Evolutionary conservation across 2,329 filamentous ascomycete species (phyloP).

Genomic region (Stagonosporopsis chrysanthemi): DNA sequence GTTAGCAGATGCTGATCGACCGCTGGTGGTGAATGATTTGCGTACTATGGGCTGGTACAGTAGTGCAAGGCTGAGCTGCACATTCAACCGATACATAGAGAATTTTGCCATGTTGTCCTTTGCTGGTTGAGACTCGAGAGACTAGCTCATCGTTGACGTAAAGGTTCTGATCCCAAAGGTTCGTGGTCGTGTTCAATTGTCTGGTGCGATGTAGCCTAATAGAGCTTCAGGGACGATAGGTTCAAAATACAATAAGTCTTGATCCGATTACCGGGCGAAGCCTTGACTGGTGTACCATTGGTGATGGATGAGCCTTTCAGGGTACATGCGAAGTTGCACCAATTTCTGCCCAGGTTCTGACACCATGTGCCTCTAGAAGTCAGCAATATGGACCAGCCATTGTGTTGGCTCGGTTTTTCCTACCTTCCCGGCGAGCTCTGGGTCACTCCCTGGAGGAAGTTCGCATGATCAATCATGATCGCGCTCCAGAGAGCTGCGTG

Average conservation of each 20-base stretch:
- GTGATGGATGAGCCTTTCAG: constrained; percentile 16
- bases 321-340: constrained; percentile 35
- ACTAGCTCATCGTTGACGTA: constrained; percentile 33
- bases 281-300: constrained; percentile 25
- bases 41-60: constrained; percentile 34
- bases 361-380: constrained; percentile 21
- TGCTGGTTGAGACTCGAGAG: constrained; percentile 31
- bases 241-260: constrained; percentile 29
- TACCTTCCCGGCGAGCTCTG: constrained; percentile 29
- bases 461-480: constrained; percentile 34
- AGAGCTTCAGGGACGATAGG: not conserved
- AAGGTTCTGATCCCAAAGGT: constrained; percentile 36
- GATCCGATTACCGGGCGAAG: constrained; percentile 25
- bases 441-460: constrained; percentile 36
- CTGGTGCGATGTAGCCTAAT: constrained; percentile 6
- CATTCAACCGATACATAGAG: constrained; percentile 37
- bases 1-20: not conserved
- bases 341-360: constrained; percentile 26
- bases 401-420: not conserved
- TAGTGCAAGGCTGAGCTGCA: constrained; percentile 24
- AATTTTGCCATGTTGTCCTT: constrained; percentile 31
- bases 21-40: not conserved
- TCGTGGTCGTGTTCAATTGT: constrained; percentile 29
- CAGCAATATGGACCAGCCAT: not conserved
- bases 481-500: constrained; percentile 35